Conservation (phyloP, 1,284 basidiomycete species). For the Ceratobasidium sp. region DNA sequence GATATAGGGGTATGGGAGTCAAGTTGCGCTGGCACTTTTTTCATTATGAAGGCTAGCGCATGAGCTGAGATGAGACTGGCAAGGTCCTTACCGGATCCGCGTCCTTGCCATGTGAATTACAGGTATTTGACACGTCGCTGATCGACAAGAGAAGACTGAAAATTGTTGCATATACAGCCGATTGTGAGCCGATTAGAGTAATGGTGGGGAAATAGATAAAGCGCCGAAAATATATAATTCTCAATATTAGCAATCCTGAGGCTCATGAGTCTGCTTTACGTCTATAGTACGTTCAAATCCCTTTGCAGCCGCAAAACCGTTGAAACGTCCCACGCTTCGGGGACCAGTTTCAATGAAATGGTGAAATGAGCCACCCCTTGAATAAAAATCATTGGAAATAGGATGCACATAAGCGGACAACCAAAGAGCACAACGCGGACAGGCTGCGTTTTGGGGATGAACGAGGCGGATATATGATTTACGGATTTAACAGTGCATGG, state of each 20-base stretch:
- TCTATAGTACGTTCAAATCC: background rate
- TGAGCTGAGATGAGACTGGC: conserved; percentile 17
- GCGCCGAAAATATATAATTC: background rate
- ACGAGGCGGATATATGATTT: too few relatives aligned
- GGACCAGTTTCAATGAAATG: background rate
- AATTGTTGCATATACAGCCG: too few relatives aligned
- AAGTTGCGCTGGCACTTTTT: conserved; percentile 37
- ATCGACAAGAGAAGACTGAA: background rate
- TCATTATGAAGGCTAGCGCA: conserved; percentile 8
- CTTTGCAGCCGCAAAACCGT: background rate
- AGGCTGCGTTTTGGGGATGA: background rate
- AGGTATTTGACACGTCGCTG: background rate
- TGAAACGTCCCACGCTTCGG: background rate
- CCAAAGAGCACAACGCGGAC: background rate
- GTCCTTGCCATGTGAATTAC: conserved; percentile 12
- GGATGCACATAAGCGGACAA: background rate
- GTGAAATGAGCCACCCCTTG: background rate
- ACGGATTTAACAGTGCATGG: background rate
- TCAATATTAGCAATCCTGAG: background rate
- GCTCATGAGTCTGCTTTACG: background rate
- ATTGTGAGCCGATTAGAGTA: background rate
- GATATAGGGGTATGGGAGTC: conserved; percentile 3
- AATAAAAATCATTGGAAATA: background rate
- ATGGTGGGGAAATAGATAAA: background rate
- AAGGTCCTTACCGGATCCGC: conserved; percentile 1